Evolutionary conservation across 1,139 yeast species (phyloP).

Genomic region (Kodamaea anthophila): DNA sequence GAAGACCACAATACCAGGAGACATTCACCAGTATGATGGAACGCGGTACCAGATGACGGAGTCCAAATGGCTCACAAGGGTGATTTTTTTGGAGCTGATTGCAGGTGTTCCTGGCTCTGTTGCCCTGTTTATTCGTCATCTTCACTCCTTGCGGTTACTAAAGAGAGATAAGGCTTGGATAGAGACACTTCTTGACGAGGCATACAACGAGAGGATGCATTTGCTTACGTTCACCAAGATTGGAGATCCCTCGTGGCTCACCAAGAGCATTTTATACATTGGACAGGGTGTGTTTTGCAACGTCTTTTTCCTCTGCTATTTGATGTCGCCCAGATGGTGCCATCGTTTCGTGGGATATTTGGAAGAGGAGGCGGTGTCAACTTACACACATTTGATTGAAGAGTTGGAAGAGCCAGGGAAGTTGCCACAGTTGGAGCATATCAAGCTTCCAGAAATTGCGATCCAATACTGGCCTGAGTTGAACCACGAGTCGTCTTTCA

Average conservation of each 20-base stretch:
- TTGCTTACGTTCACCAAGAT: slow-evolving; percentile 62
- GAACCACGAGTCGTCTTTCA: slow-evolving; percentile 44
- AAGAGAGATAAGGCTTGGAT: slow-evolving; percentile 72
- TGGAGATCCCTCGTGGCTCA: slow-evolving; percentile 59
- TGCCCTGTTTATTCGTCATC: slow-evolving; percentile 63
- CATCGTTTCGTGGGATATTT: slow-evolving; percentile 75
- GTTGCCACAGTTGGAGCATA: slow-evolving; percentile 42
- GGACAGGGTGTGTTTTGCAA: slow-evolving; percentile 75
- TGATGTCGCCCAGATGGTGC: slow-evolving; percentile 57
- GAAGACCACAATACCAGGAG: slow-evolving; percentile 35
- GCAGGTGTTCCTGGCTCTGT: slow-evolving; percentile 82
- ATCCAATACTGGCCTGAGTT: slow-evolving; percentile 56
- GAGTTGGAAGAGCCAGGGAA: slow-evolving; percentile 48
- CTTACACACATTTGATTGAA: slow-evolving; percentile 57
- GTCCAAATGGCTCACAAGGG: slow-evolving; percentile 61
- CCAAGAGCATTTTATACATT: slow-evolving; percentile 48
- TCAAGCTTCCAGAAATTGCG: slow-evolving; percentile 53
- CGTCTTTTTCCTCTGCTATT: slow-evolving; percentile 55
- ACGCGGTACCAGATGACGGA: slow-evolving; percentile 54
- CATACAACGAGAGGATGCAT: slow-evolving; percentile 78
- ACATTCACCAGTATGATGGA: slow-evolving; percentile 34
- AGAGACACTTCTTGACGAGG: slow-evolving; percentile 69
- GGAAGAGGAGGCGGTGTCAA: slow-evolving; percentile 74
- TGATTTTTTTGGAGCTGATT: slow-evolving; percentile 62
- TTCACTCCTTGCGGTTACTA: slow-evolving; percentile 54